phyloP scores from a whole-genome alignment of 129 eudicot species.

The Helichrysum umbraculigerum region DNA sequence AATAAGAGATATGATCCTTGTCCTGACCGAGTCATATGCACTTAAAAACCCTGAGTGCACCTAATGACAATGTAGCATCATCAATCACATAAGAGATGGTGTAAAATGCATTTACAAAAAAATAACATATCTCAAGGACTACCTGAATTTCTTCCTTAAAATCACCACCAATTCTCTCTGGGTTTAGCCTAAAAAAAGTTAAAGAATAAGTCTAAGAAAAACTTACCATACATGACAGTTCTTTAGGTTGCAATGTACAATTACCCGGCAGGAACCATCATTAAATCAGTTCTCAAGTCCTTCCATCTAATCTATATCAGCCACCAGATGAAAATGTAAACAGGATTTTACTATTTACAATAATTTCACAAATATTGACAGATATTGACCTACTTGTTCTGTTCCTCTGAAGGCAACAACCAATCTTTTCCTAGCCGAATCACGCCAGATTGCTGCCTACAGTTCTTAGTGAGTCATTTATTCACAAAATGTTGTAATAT shows the following conservation, averaged over 20 bases:
- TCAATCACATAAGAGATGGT: slow-evolving; percentile 1
- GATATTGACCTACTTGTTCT: slow-evolving; percentile 70
- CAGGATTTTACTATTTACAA: neutral
- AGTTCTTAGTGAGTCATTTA: slow-evolving; percentile 23
- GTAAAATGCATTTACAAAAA: neutral
- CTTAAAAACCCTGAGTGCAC: slow-evolving; percentile 94
- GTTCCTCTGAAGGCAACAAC: slow-evolving; percentile 97
- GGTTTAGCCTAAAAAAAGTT: slow-evolving; percentile 65
- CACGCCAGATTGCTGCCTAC: slow-evolving; percentile 98
- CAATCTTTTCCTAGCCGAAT: slow-evolving; percentile 67
- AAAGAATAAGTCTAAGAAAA: slow-evolving; percentile 13
- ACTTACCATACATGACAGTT: slow-evolving; percentile 4
- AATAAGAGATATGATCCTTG: slow-evolving; percentile 71
- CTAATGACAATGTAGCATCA: slow-evolving; percentile 39
- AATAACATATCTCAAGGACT: slow-evolving; percentile 16
- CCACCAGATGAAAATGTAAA: slow-evolving; percentile 29
- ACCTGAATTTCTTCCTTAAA: slow-evolving; percentile 95
- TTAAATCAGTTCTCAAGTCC: slow-evolving; percentile 86
- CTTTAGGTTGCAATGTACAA: slow-evolving; percentile 18
- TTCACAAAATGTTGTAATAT: slow-evolving; percentile 14
- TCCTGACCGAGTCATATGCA: slow-evolving; percentile 95
- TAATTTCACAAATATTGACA: slow-evolving; percentile 1
- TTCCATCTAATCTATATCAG: slow-evolving; percentile 82
- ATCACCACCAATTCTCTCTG: slow-evolving; percentile 95
- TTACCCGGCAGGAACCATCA: slow-evolving; percentile 95